phyloP scores from a whole-genome alignment of 2,329 filamentous ascomycete species.

The Paraconiothyrium sp. region DNA sequence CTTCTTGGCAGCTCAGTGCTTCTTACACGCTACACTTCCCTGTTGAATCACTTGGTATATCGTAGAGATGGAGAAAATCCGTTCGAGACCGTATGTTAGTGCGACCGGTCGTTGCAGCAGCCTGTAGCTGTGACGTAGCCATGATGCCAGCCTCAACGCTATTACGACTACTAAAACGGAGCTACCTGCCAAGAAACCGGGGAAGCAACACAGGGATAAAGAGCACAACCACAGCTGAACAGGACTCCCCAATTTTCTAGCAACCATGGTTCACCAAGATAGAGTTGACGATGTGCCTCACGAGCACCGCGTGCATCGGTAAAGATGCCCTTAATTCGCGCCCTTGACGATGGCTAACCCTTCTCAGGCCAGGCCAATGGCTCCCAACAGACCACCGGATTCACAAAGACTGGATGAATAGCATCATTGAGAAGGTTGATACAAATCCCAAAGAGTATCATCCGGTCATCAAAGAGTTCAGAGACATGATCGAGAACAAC shows the following conservation, averaged over 20 bases:
- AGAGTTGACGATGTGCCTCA: slow-evolving; percentile 24
- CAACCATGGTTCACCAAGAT: slow-evolving; percentile 6
- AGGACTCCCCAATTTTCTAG: not conserved
- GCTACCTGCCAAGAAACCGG: not conserved
- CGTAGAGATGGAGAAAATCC: too few species aligned
- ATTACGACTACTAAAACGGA: not conserved
- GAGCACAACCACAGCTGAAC: not conserved
- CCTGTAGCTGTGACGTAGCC: not conserved
- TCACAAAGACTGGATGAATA: slow-evolving; percentile 70
- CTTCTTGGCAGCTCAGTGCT: not conserved
- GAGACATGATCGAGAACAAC: slow-evolving; percentile 70
- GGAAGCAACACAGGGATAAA: not conserved
- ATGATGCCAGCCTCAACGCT: not conserved
- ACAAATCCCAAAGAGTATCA: slow-evolving; percentile 61
- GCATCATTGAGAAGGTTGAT: slow-evolving; percentile 65
- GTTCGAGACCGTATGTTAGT: not conserved
- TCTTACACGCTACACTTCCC: not conserved
- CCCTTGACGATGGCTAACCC: not conserved
- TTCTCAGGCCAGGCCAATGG: slow-evolving; percentile 54
- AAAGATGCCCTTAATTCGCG: slow-evolving; percentile 3
- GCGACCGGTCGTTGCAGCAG: not conserved
- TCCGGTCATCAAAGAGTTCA: slow-evolving; percentile 71
- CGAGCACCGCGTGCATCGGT: slow-evolving; percentile 31
- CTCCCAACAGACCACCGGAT: slow-evolving; percentile 70
- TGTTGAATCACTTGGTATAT: not conserved